Base-by-base conservation (phyloP, 129 eudicot species). In the Solidago caesia region DNA sequence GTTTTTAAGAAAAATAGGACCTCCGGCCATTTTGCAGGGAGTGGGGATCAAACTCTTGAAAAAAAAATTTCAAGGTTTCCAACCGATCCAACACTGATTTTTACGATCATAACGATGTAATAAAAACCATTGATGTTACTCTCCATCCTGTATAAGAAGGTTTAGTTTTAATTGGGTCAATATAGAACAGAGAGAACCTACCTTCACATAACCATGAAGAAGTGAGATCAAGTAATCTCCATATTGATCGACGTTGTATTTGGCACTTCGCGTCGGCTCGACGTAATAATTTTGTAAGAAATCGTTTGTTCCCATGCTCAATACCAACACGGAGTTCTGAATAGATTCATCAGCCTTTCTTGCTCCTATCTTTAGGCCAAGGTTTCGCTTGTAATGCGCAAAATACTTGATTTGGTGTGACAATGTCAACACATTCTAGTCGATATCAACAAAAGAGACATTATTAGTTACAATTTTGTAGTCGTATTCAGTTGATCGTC, bases 261-360 rank as follows among this genome's bases (percentile, higher is more conserved):
- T 82, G 67, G 72, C 52, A 12, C 76, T 41, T 51, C 91, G 88
- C 46, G 73, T 69, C 1, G 82, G 84, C 33, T 84, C 84, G 0
- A 79, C 65, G 15, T 71, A 87, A 73, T 87, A 87, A 65, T 87
- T 84, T 64, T 78, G 88, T 27, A 87, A 86, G 69, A 87, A 81
- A 74, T 87, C 91, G 52, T 87, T 87, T 2, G 88, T 81, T 29
- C 91, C 88, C 88, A 87, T 78, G 72, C 91, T 87, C 29, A 87
- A 5, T 14, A 84, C 59, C 60, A 75, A 78, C 27, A 82, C 56
- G 4, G 88, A 88, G 16, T 84, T 79, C 2, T 14, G 41, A 33
- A 84, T 79, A 12, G 75, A 72, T 70, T 81, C 70, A 5, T 79
- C 79, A 7, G 88, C 79, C 51, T 65, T 56, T 53, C 72, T 42